Conservation (phyloP, 1,284 basidiomycete species). For the Ceratobasidium sp. region DNA sequence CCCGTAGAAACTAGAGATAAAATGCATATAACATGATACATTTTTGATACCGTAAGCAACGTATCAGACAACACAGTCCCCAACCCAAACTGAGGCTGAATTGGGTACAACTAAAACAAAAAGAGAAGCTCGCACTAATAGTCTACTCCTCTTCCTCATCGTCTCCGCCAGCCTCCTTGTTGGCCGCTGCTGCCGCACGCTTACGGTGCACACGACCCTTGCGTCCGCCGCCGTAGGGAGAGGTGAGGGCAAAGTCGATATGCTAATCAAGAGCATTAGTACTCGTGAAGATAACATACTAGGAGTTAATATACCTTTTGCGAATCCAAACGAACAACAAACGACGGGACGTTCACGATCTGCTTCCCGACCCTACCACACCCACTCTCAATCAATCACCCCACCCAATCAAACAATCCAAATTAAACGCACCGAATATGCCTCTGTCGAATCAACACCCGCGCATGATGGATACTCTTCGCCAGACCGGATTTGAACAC, state of each 20-base stretch:
- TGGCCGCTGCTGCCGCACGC: slow-evolving; percentile 93
- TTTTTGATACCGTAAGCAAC: background rate
- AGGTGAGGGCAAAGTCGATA: slow-evolving; percentile 98
- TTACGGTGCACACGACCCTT: slow-evolving; percentile 99
- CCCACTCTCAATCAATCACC: background rate
- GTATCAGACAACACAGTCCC: background rate
- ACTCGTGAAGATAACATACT: slow-evolving; percentile 56
- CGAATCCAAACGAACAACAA: slow-evolving; percentile 97
- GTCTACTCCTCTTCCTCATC: slow-evolving; percentile 89
- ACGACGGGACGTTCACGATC: slow-evolving; percentile 99
- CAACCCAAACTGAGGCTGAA: too few species aligned
- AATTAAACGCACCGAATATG: slow-evolving; percentile 85
- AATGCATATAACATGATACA: slow-evolving; percentile 6
- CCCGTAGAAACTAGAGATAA: too few species aligned
- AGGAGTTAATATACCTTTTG: slow-evolving; percentile 70
- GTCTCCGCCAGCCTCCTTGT: slow-evolving; percentile 90
- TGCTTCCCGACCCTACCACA: slow-evolving; percentile 91
- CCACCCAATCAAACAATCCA: background rate
- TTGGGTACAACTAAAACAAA: background rate
- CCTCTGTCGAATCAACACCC: slow-evolving; percentile 96
- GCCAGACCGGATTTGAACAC: slow-evolving; percentile 99
- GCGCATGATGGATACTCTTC: slow-evolving; percentile 98
- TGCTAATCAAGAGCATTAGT: slow-evolving; percentile 67
- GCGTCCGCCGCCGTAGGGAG: slow-evolving; percentile 97
- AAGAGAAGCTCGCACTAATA: background rate